A percentile compares a stretch with the other conserved stretches of the same genome.
Evolutionary conservation across 768 basidiomycete species (phyloP).

Genomic region (Pluteus cervinus): DNA sequence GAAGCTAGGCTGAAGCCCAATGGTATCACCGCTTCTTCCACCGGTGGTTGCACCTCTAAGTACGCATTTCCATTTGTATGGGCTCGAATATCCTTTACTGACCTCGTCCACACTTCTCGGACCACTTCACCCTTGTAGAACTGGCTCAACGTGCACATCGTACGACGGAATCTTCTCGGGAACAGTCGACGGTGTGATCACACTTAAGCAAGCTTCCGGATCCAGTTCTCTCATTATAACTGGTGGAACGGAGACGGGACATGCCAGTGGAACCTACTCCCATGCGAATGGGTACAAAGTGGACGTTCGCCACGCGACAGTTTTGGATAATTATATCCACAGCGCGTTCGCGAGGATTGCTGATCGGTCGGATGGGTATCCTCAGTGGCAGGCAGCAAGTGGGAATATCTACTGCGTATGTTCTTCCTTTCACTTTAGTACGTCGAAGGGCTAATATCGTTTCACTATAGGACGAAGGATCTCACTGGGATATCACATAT

Average conservation of each 20-base stretch:
- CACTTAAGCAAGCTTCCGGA: constrained; percentile 34
- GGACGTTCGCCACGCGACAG: constrained; percentile 16
- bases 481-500: constrained; percentile 22
- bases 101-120: neutral
- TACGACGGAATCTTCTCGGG: constrained; percentile 20
- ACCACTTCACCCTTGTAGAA: constrained; percentile 3
- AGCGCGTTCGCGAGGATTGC: constrained; percentile 18
- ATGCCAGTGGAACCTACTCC: constrained; percentile 20
- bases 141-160: constrained; percentile 19
- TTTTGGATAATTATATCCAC: constrained; percentile 19
- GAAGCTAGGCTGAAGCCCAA: constrained; percentile 16
- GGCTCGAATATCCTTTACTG: too few relatives aligned
- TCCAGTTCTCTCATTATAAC: constrained; percentile 64
- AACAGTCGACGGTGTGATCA: constrained; percentile 22
- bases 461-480: constrained; percentile 19
- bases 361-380: constrained; percentile 20
- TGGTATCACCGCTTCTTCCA: constrained; percentile 20
- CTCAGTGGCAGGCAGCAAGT: constrained; percentile 19
- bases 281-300: constrained; percentile 24
- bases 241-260: constrained; percentile 43
- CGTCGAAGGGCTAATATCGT: neutral
- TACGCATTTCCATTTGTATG: too few relatives aligned
- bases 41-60: constrained; percentile 18
- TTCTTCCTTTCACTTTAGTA: neutral
- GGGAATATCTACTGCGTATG: constrained; percentile 24